Conservation (phyloP, 176 grass and related monocot species). For the Eragrostis nindensis region DNA sequence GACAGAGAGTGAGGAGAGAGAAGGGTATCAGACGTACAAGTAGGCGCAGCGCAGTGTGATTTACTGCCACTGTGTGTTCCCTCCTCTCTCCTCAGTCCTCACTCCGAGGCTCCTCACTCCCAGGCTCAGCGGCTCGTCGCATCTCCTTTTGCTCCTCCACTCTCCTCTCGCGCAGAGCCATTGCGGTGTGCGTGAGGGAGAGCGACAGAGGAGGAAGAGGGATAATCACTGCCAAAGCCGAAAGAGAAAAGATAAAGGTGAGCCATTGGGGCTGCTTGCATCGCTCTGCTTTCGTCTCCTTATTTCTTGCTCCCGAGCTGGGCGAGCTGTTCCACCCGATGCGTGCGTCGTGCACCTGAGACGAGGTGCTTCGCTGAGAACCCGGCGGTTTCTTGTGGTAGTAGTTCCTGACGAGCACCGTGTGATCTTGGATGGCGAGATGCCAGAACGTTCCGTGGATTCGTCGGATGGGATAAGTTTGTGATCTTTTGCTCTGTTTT, state of each 20-base stretch:
- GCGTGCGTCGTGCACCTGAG: conserved; percentile 4
- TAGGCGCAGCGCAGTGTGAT: conserved; percentile 43
- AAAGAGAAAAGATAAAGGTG: conserved; percentile 28
- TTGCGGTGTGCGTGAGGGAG: conserved; percentile 16
- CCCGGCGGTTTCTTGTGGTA: neutral
- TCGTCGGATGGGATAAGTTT: neutral
- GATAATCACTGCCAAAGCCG: neutral
- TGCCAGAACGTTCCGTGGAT: conserved; percentile 4
- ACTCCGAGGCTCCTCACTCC: neutral
- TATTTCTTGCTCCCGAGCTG: conserved; percentile 38
- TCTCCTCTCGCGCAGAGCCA: conserved; percentile 28
- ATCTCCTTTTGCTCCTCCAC: neutral
- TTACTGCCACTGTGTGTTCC: conserved; percentile 53
- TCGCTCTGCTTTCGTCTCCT: neutral
- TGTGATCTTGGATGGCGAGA: conserved; percentile 21
- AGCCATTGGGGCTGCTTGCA: conserved; percentile 5
- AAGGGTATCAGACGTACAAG: conserved; percentile 35
- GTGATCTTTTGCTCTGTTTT: conserved; percentile 11
- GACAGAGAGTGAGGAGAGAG: conserved; percentile 41
- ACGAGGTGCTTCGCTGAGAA: neutral
- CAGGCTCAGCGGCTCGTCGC: neutral
- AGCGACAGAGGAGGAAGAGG: neutral
- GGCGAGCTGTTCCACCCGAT: neutral
- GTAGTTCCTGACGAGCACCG: neutral
- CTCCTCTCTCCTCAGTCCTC: neutral